Evolutionary conservation across 169 alveolate genomes (phyloP), one percentile per base, ranked within the genome.

Genomic region (Cryptosporidium ryanae): DNA sequence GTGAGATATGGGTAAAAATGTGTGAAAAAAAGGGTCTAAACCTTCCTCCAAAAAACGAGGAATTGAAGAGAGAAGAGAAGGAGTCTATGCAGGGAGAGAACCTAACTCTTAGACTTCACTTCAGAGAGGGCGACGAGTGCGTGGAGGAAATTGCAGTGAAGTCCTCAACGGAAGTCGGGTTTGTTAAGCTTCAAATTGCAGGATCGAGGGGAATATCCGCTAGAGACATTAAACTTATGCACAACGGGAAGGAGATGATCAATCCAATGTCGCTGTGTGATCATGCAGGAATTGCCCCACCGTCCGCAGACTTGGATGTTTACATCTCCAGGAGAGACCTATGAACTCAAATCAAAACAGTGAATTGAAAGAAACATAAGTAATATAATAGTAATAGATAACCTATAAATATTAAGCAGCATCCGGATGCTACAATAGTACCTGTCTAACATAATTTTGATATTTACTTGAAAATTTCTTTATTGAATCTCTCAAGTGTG

Each of bases 211-310:
- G 71, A 17, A 31, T 90, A 17, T 82, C 66, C n/a, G 89, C 92
- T n/a, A 65, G 89, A n/a, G 29, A 70, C 27, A 68, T 90, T 44
- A 84, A 81, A 25, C 68, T 90, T 8, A 63, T 63, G 13, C 55
- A 68, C 82, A 50, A 81, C 63, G 67, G 84, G 18, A 82, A 63
- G 54, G 64, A 65, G 29, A 68, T 90, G 66, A 84, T 90, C 2
- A 89, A 90, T 63, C 93, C 93, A 1, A 90, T 90, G 93, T 82
- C 91, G 15, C 66, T 90, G 27, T 90, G 93, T 66, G 93, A 90
- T 52, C 90, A 82, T 43, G 71, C 81, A 21, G 93, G 91, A 23
- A 83, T 90, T 29, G 70, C 76, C 0, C 92, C 93, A 0, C 91
- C 93, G 15, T 48, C 89, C 2, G 82, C 89, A 18, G 84, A 82